Conservation (phyloP, 2,329 filamentous ascomycete genomes). For the Huntiella abstrusa region DNA sequence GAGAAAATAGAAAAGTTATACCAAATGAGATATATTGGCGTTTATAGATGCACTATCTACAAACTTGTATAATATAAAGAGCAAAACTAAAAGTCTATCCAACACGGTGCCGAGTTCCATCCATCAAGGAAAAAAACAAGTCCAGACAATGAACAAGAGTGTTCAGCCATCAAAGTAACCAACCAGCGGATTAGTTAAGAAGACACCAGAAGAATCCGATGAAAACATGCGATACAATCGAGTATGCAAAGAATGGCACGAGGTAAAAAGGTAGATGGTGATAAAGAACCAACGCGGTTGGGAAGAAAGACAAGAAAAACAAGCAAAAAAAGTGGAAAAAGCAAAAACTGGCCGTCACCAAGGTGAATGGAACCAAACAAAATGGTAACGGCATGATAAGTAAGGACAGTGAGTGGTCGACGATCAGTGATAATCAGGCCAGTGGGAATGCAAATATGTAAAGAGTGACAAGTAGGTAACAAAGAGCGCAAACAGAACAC, state of each 20-base stretch:
- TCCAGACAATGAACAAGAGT: background rate
- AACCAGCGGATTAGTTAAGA: background rate
- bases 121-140: slow-evolving; percentile 2
- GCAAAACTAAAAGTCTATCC: background rate
- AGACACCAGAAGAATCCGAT: background rate
- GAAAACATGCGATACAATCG: slow-evolving; percentile 2
- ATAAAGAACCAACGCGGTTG: background rate
- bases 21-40: too few species aligned
- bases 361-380: background rate
- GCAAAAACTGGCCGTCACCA: background rate
- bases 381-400: background rate
- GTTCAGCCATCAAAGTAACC: slow-evolving; percentile 1
- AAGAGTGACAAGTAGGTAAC: slow-evolving; percentile 3
- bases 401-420: background rate
- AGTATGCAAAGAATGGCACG: slow-evolving; percentile 4
- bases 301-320: background rate
- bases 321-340: background rate
- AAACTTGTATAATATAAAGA: background rate
- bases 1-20: too few species aligned
- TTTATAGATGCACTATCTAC: too few species aligned
- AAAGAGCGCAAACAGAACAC: slow-evolving; percentile 1
- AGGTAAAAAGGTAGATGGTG: background rate
- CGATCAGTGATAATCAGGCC: background rate
- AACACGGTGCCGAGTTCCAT: slow-evolving; percentile 1
- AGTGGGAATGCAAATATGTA: background rate